Evolutionary conservation across 257 asterid genomes (phyloP), one percentile per base, ranked within the genome.

Genomic region (Solanum phureja): DNA sequence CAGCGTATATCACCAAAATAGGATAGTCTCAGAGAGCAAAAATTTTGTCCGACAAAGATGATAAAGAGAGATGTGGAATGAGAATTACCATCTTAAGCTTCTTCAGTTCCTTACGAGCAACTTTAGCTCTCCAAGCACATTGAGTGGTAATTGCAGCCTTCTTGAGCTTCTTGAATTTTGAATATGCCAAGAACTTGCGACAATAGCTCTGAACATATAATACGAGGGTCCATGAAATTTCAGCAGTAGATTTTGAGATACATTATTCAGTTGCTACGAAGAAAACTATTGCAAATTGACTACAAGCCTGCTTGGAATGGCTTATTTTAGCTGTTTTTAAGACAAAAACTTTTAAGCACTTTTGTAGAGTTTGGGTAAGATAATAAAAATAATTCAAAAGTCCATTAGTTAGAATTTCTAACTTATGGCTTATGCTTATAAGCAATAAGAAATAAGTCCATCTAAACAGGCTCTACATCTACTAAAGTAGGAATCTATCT

Each of bases 121-220:
- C 94, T 91, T 85, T 94, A 83, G 83, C 95, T 90, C 99, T 94
- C 99, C 99, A 97, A 87, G 98, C 98, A 92, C 94, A 96, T 85
- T 97, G 99, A 83, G 99, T 97, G 86, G 93, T 90, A 86, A 97
- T 88, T 88, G 94, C 92, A 91, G 99, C 98, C 89, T 94, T 95
- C 89, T 91, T 94, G 93, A 94, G 89, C 91, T 90, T 96, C 90
- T 27, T 77, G 88, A 93, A 96, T 87, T 93, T 94, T 33, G 87
- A 87, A 86, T 83, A 98, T 83, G 98, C 98, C 87, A 95, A 88
- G 93, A 94, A 93, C 90, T 89, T 93, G 89, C 98, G 98, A 93
- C 93, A 91, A 84, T 97, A 92, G 92, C 98, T 95, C 99, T 97
- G 94, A 89, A 92, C 4, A 85, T 86, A 91, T 77, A 86, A 85